A percentile compares a stretch with the other conserved stretches of the same genome.
These are phyloP conservation scores for Podila verticillata DNA, from an alignment of 192 early-diverging fungal genomes.

Conservation along the genomic window DNA sequence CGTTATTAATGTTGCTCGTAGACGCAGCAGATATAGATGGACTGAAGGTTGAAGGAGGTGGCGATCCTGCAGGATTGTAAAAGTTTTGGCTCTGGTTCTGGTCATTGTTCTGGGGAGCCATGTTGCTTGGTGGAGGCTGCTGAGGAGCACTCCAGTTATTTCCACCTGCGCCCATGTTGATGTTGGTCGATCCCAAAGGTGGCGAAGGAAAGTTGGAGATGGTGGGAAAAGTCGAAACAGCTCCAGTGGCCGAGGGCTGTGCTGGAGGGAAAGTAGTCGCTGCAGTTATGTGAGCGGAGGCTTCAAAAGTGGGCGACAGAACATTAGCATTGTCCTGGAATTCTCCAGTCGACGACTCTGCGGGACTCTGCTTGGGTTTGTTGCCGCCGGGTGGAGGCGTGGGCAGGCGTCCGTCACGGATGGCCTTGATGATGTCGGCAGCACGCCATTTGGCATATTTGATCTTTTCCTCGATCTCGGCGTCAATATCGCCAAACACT, in stretches of 20 bases:
- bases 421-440: slow-evolving; percentile 90
- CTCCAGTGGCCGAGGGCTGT: not conserved
- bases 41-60: slow-evolving; percentile 15
- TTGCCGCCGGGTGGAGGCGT: slow-evolving; percentile 63
- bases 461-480: slow-evolving; percentile 85
- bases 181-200: slow-evolving; percentile 18
- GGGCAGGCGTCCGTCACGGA: slow-evolving; percentile 85
- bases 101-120: not conserved
- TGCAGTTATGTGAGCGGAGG: not conserved
- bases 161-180: slow-evolving; percentile 4
- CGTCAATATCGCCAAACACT: slow-evolving; percentile 80
- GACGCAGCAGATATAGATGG: not conserved
- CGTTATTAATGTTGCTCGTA: slow-evolving; percentile 1
- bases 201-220: slow-evolving; percentile 47
- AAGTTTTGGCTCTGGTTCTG: slow-evolving; percentile 20
- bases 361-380: slow-evolving; percentile 5
- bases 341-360: not conserved
- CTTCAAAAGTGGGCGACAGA: not conserved
- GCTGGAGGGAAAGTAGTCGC: not conserved
- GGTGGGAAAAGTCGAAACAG: slow-evolving; percentile 19
- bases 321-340: slow-evolving; percentile 24
- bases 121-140: not conserved
- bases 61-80: slow-evolving; percentile 22
- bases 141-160: not conserved
- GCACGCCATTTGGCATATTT: slow-evolving; percentile 98